phyloP scores from a whole-genome alignment of 169 alveolate genomes.

The Plasmodium gonderi region DNA sequence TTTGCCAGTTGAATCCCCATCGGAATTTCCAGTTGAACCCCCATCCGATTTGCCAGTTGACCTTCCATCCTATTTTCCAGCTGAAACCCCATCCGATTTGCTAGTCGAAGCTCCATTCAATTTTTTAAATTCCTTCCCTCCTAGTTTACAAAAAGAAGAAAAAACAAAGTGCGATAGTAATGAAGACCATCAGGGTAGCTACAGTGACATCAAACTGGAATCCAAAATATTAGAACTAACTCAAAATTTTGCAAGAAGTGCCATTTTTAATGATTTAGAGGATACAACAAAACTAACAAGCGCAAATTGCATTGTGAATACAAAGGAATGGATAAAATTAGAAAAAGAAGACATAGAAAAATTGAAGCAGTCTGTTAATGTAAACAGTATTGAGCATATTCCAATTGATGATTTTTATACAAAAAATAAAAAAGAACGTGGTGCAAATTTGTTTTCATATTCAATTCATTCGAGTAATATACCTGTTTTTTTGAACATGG shows the following conservation, averaged over 20 bases:
- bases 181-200: background rate
- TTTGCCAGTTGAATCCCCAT: background rate
- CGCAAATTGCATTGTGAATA: background rate
- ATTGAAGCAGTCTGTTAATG: slow-evolving; percentile 39
- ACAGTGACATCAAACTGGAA: background rate
- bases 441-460: slow-evolving; percentile 6
- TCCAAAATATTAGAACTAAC: background rate
- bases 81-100: background rate
- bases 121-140: background rate
- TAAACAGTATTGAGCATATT: slow-evolving; percentile 13
- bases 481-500: slow-evolving; percentile 3
- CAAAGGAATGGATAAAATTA: slow-evolving; percentile 15
- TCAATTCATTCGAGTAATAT: slow-evolving; percentile 30
- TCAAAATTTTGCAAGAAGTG: background rate
- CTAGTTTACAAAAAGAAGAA: background rate
- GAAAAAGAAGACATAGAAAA: slow-evolving; percentile 37
- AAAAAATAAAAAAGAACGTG: slow-evolving; percentile 21
- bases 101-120: background rate
- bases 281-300: background rate
- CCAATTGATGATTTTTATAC: slow-evolving; percentile 36
- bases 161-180: background rate
- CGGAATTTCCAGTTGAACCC: too few species aligned
- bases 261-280: background rate
- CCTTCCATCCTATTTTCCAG: background rate
- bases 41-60: background rate